Evolutionary conservation across 305 asterid genomes (phyloP), one percentile per base, ranked within the genome.

Genomic region (Plantago rigida): DNA sequence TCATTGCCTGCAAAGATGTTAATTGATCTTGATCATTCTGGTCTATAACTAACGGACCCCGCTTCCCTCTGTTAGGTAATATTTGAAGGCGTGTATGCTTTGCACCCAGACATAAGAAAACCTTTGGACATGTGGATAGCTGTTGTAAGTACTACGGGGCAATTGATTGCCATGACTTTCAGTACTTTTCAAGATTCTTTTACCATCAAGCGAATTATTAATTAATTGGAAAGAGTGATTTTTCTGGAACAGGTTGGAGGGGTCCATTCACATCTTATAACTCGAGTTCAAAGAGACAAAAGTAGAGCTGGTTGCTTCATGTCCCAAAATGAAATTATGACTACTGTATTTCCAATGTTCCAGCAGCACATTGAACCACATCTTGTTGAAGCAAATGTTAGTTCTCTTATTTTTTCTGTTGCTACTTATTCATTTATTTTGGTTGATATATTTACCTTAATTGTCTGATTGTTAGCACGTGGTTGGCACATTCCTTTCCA

Each of bases 271-370:
- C 99, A 93, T 82, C 89, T 93, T 63, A 84, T 93, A 64, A 83
- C 97, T 71, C 87, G 96, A 75, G 99, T 93, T 76, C 99, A 93
- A 74, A 84, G 99, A 76, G 99, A 93, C 80, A 93, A 93, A 78
- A 87, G 81, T 69, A 84, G 81, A 81, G 89, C 82, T 60, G 94
- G 97, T 63, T 84, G 88, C 76, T 82, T 89, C 77, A 73, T 93
- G 85, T 78, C 97, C 71, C 95, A 93, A 70, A 82, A 89, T 72
- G 99, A 89, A 76, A 80, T 93, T 31, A 93, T 93, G 99, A 89
- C 75, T 62, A 81, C 94, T 4, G 99, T 93, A 60, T 93, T 93
- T 77, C 99, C 99, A 26, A 89, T 93, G 87, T 93, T 93, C 82
- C 99, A 93, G 79, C 94, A 83, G 74, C 93, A 93, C 75, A 89